Evolutionary conservation across 495 filamentous ascomycete genomes (phyloP).

Genomic region (Penicillium manginii): DNA sequence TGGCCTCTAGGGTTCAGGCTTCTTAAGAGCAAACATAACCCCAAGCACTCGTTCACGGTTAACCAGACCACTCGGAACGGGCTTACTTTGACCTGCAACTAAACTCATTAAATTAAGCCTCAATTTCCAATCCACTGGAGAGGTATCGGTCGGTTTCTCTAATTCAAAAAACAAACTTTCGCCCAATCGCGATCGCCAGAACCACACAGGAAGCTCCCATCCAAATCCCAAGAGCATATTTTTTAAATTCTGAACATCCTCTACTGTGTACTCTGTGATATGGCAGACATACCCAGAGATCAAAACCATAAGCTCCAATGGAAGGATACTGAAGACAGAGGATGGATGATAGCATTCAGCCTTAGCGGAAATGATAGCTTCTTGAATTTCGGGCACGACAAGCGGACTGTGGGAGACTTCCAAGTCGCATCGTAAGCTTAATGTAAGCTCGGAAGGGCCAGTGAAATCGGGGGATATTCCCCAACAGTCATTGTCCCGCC

Average conservation of each 20-base stretch:
- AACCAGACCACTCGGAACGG: conserved; percentile 8
- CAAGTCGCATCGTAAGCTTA: background rate
- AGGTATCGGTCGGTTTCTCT: background rate
- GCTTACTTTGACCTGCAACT: conserved; percentile 6
- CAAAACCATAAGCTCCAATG: conserved; percentile 11
- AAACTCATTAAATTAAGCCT: conserved; percentile 12
- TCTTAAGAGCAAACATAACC: conserved; percentile 6
- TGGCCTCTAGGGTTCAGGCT: background rate
- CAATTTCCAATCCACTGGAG: conserved; percentile 9
- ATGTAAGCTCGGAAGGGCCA: conserved; percentile 1
- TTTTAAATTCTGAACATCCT: conserved; percentile 5
- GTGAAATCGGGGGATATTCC: background rate
- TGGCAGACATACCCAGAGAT: conserved; percentile 14
- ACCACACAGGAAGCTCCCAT: conserved; percentile 12
- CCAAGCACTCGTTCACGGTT: conserved; percentile 13
- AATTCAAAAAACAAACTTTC: conserved; percentile 16
- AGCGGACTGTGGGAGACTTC: conserved; percentile 16
- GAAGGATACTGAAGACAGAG: conserved; percentile 5
- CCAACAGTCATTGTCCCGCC: background rate
- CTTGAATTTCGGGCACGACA: conserved; percentile 7
- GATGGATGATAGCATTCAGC: background rate
- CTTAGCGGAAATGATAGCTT: conserved; percentile 5
- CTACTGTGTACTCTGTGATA: background rate
- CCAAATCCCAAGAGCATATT: conserved; percentile 19
- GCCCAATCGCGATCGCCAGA: conserved; percentile 11